phyloP scores from a whole-genome alignment of 2,329 filamentous ascomycete species.

The Neopestalotiopsis sp. region DNA sequence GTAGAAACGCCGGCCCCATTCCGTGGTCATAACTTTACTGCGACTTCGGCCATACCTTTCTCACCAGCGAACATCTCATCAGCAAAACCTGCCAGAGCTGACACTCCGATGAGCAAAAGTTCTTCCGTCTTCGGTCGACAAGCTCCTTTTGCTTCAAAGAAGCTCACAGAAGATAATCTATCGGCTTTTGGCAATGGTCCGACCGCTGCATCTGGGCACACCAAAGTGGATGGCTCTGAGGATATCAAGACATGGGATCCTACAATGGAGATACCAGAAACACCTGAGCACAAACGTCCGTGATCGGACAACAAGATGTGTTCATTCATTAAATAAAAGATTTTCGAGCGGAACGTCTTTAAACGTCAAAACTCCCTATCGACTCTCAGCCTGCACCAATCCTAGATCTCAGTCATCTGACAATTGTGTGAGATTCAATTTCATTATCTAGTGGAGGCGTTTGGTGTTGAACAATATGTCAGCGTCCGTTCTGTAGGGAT shows the following conservation, averaged over 20 bases:
- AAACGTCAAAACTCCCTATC: not conserved
- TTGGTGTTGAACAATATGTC: too few species aligned
- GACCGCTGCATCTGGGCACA: not conserved
- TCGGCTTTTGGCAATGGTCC: not conserved
- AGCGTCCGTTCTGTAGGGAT: too few species aligned
- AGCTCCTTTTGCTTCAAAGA: not conserved
- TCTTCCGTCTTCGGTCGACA: not conserved
- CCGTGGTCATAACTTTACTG: conserved; percentile 20
- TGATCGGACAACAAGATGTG: not conserved
- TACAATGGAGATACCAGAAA: conserved; percentile 3
- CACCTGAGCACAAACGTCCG: not conserved
- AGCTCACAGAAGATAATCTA: not conserved
- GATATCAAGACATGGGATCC: not conserved
- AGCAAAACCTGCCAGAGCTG: not conserved
- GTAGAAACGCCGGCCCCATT: conserved; percentile 15
- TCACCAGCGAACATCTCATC: conserved; percentile 27
- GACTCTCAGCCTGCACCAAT: not conserved
- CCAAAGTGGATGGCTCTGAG: not conserved
- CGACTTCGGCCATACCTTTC: conserved; percentile 35
- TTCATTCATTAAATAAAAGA: not conserved
- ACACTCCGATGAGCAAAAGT: conserved; percentile 1
- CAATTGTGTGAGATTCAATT: too few species aligned
- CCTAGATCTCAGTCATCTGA: too few species aligned
- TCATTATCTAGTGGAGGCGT: too few species aligned
- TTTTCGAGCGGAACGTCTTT: not conserved